These are phyloP conservation scores for Endotrypanum monterogeii DNA, from an alignment of 208 protist genomes.

Conservation along the genomic window DNA sequence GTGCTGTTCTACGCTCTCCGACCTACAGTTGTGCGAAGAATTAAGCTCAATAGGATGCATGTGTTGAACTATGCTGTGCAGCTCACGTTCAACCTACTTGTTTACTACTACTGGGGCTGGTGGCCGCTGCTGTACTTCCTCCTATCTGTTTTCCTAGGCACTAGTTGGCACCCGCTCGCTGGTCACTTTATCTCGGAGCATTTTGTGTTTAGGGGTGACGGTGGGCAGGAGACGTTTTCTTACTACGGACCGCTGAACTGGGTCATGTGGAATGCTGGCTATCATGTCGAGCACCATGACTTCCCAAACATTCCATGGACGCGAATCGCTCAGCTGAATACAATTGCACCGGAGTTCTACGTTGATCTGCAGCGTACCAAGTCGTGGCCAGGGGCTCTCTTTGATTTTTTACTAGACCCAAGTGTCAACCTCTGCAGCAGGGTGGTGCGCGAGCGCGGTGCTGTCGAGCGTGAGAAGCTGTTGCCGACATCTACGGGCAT, in stretches of 20 bases:
- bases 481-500: slow-evolving; percentile 41
- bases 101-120: slow-evolving; percentile 59
- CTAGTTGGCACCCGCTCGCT: slow-evolving; percentile 86
- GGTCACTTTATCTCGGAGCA: slow-evolving; percentile 95
- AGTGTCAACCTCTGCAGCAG: slow-evolving; percentile 71
- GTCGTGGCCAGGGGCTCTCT: slow-evolving; percentile 81
- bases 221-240: slow-evolving; percentile 95
- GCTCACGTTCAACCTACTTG: slow-evolving; percentile 39
- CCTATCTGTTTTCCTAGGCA: slow-evolving; percentile 76
- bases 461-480: slow-evolving; percentile 46
- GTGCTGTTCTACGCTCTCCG: slow-evolving; percentile 90
- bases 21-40: slow-evolving; percentile 68
- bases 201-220: slow-evolving; percentile 80
- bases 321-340: slow-evolving; percentile 74
- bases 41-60: slow-evolving; percentile 64
- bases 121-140: slow-evolving; percentile 80
- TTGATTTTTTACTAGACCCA: slow-evolving; percentile 82
- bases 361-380: slow-evolving; percentile 71
- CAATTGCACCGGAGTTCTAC: slow-evolving; percentile 95
- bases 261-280: slow-evolving; percentile 94
- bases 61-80: slow-evolving; percentile 58
- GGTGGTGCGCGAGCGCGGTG: slow-evolving; percentile 70
- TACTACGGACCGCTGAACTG: slow-evolving; percentile 96
- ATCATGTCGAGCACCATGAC: slow-evolving; percentile 98
- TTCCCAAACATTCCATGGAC: slow-evolving; percentile 95